Conservation (phyloP, 2,329 filamentous ascomycete genomes). For the Ascochyta koolunga region DNA sequence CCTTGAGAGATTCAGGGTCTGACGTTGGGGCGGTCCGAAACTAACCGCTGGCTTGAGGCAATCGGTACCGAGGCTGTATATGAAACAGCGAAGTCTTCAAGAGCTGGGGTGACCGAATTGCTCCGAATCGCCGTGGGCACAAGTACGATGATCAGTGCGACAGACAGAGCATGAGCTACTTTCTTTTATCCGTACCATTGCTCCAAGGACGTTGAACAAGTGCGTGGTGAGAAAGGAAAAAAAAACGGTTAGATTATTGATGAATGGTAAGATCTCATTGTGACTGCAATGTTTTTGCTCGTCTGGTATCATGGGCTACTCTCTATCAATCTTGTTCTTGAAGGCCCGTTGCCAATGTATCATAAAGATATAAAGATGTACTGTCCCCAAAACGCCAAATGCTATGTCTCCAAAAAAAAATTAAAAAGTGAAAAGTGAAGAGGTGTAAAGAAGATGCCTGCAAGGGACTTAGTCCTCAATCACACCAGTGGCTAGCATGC, state of each 20-base stretch:
- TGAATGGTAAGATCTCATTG: slow-evolving; percentile 1
- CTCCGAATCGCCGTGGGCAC: not conserved
- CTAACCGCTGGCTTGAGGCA: not conserved
- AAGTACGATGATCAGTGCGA: not conserved
- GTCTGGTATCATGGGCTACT: slow-evolving; percentile 13
- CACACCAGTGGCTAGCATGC: slow-evolving; percentile 37
- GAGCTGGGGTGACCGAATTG: not conserved
- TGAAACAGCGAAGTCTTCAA: slow-evolving; percentile 2
- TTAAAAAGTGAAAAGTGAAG: slow-evolving; percentile 22
- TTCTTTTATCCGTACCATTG: not conserved
- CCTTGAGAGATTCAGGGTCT: slow-evolving; percentile 1
- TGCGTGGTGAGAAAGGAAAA: too few species aligned
- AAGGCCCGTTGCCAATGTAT: not conserved
- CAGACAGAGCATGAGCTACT: not conserved
- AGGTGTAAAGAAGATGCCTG: not conserved
- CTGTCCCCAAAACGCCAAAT: slow-evolving; percentile 13
- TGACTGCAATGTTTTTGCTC: slow-evolving; percentile 3
- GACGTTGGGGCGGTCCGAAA: slow-evolving; percentile 6
- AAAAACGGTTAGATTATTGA: not conserved
- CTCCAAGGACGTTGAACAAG: not conserved
- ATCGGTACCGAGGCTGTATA: slow-evolving; percentile 5
- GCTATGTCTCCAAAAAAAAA: slow-evolving; percentile 23
- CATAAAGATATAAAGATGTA: not conserved
- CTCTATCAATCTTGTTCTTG: not conserved
- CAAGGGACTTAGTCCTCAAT: slow-evolving; percentile 22